Evolutionary conservation across 352 stramenopile species (phyloP).

Genomic region (Phytopythium montanum): DNA sequence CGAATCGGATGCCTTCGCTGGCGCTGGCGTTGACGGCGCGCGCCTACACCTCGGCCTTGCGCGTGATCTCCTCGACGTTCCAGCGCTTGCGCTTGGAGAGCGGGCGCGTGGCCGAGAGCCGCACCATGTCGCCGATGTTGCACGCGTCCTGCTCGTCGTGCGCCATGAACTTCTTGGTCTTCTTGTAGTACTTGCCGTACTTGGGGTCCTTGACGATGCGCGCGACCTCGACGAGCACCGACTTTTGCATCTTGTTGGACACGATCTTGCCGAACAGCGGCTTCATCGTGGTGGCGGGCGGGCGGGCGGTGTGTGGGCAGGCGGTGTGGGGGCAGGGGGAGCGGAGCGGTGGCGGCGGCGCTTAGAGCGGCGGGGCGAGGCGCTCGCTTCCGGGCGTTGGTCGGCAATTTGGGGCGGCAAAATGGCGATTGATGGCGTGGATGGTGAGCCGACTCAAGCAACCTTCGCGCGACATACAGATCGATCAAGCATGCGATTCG

Average conservation of each 20-base stretch:
- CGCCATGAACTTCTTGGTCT: slow-evolving; percentile 98
- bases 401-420: slow-evolving; percentile 19
- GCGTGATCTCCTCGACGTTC: slow-evolving; percentile 89
- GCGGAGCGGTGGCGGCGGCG: not conserved
- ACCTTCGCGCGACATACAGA: slow-evolving; percentile 17
- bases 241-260: slow-evolving; percentile 97
- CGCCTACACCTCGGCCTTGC: slow-evolving; percentile 80
- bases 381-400: slow-evolving; percentile 10
- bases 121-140: slow-evolving; percentile 88
- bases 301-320: too few relatives aligned
- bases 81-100: slow-evolving; percentile 87
- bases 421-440: not conserved
- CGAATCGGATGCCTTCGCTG: not conserved
- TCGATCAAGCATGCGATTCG: too few relatives aligned
- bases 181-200: slow-evolving; percentile 94
- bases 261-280: slow-evolving; percentile 94
- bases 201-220: slow-evolving; percentile 94
- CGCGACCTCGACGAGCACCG: slow-evolving; percentile 93
- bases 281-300: slow-evolving; percentile 52
- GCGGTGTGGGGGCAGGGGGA: too few relatives aligned
- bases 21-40: not conserved
- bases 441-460: slow-evolving; percentile 10
- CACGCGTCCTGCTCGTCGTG: slow-evolving; percentile 94
- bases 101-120: slow-evolving; percentile 67
- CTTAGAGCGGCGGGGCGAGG: too few relatives aligned